A percentile compares a stretch with the other conserved stretches of the same genome.
Conservation (phyloP, 257 asterid species). For the Scutellaria baicalensis region DNA sequence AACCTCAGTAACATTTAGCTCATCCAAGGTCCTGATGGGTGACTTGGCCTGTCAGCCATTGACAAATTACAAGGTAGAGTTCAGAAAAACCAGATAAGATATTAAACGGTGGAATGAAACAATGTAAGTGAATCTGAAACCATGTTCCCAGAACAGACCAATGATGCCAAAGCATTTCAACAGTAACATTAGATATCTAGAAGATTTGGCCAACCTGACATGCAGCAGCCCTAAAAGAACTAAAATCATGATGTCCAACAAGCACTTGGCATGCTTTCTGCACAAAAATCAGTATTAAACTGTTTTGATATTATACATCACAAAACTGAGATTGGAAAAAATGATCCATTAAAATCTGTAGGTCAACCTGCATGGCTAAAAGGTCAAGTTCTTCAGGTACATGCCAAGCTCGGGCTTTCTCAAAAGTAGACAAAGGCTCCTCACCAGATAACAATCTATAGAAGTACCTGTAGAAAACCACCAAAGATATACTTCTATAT, state of each 20-base stretch:
- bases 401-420: constrained; percentile 90
- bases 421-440: constrained; percentile 61
- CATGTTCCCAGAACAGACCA: neutral
- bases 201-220: constrained; percentile 63
- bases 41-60: constrained; percentile 74
- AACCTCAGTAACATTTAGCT: constrained; percentile 66
- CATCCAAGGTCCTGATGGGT: constrained; percentile 76
- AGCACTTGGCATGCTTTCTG: constrained; percentile 90
- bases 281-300: constrained; percentile 1
- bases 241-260: constrained; percentile 81
- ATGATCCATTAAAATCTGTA: neutral
- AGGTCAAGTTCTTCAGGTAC: constrained; percentile 70
- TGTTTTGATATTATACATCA: neutral
- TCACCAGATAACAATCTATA: constrained; percentile 64
- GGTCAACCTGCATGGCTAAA: constrained; percentile 70
- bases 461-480: constrained; percentile 58
- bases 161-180: neutral
- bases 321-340: neutral
- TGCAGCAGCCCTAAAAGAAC: constrained; percentile 87
- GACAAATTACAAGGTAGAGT: neutral
- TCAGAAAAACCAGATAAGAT: neutral
- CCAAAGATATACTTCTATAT: neutral
- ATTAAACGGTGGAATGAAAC: neutral
- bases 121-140: neutral
- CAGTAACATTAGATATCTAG: neutral